phyloP scores from a whole-genome alignment of 495 filamentous ascomycete species.

The Xylaria flabelliformis region DNA sequence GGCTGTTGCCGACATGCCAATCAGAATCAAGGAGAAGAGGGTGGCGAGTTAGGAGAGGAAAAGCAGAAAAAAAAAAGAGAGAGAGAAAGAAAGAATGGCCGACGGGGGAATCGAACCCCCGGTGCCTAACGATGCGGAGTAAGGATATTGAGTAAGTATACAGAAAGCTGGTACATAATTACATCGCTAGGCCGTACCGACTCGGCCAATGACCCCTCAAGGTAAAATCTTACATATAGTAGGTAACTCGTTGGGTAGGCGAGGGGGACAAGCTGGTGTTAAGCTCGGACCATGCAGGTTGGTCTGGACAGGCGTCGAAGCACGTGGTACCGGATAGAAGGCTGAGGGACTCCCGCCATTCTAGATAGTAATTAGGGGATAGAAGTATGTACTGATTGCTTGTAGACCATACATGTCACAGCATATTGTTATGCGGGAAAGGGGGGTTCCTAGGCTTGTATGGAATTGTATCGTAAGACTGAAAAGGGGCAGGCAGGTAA shows the following conservation, averaged over 20 bases:
- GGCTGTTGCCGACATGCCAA: background rate
- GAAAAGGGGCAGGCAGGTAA: background rate
- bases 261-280: background rate
- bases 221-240: background rate
- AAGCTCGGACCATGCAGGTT: background rate
- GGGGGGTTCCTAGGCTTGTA: background rate
- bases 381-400: background rate
- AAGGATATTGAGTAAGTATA: background rate
- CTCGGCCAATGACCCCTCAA: background rate
- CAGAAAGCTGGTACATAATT: background rate
- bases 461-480: background rate
- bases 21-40: background rate
- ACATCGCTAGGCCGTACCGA: background rate
- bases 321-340: background rate
- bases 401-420: too few relatives aligned
- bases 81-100: background rate
- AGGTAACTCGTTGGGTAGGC: background rate
- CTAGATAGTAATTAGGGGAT: background rate
- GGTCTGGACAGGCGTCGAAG: background rate
- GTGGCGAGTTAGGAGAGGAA: background rate
- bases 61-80: background rate
- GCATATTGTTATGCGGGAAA: too few relatives aligned
- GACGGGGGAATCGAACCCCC: slow-evolving; percentile 19
- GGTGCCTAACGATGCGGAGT: slow-evolving; percentile 1
- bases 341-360: background rate